Evolutionary conservation across 1,284 basidiomycete genomes (phyloP).

Genomic region (Fomitopsis palustris): DNA sequence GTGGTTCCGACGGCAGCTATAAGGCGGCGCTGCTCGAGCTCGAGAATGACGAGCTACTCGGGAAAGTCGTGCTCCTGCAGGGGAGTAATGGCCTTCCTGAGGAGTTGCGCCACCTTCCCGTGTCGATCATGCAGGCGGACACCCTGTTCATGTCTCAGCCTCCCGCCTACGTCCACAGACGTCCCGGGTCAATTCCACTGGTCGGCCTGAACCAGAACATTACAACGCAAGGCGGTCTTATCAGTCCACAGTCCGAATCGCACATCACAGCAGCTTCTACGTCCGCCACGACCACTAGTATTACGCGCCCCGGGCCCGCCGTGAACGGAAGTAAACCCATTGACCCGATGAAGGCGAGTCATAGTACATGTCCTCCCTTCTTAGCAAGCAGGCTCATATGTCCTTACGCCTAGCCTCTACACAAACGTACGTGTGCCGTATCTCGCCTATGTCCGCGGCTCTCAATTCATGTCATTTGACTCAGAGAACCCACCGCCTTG

Average conservation of each 20-base stretch:
- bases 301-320: background rate
- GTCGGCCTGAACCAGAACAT: constrained; percentile 17
- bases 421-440: constrained; percentile 30
- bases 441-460: background rate
- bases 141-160: constrained; percentile 57
- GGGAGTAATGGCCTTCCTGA: constrained; percentile 41
- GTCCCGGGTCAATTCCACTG: constrained; percentile 34
- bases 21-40: constrained; percentile 33
- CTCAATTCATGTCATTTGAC: background rate
- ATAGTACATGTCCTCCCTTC: background rate
- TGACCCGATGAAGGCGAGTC: constrained; percentile 29
- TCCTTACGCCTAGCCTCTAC: constrained; percentile 27
- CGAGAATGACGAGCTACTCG: constrained; percentile 53
- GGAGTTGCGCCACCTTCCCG: constrained; percentile 45
- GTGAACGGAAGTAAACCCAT: constrained; percentile 19
- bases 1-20: constrained; percentile 43
- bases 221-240: constrained; percentile 29
- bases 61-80: constrained; percentile 66
- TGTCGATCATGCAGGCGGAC: constrained; percentile 54
- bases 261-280: constrained; percentile 19
- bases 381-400: background rate
- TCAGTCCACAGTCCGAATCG: constrained; percentile 31
- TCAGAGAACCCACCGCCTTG: constrained; percentile 73
- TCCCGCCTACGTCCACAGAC: constrained; percentile 37
- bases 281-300: background rate